These are phyloP conservation scores for Musa beccarii DNA, from an alignment of 176 grass and related monocot species.

Conservation along the genomic window DNA sequence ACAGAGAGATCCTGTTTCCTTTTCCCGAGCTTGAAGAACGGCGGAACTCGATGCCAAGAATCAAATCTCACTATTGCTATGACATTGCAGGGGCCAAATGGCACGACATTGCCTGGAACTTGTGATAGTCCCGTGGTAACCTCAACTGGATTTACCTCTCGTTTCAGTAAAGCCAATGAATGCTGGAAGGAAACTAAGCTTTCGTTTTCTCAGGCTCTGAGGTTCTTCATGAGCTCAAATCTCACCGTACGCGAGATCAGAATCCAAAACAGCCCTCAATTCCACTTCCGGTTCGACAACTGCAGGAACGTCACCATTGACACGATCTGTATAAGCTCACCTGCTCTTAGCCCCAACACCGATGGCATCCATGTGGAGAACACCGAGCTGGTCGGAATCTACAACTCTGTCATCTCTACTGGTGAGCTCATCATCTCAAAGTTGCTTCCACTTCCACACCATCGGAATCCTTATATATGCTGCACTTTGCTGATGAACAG, in stretches of 20 bases:
- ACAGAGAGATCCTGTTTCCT: not conserved
- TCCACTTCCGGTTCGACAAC: slow-evolving; percentile 91
- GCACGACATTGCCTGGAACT: slow-evolving; percentile 32
- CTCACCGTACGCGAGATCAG: slow-evolving; percentile 50
- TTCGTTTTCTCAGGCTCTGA: slow-evolving; percentile 38
- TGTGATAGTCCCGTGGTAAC: slow-evolving; percentile 96
- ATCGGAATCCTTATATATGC: not conserved
- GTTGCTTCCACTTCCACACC: not conserved
- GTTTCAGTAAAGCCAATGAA: not conserved
- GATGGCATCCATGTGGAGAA: slow-evolving; percentile 96
- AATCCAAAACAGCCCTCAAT: slow-evolving; percentile 88
- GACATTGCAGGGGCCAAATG: slow-evolving; percentile 32
- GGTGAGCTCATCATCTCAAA: slow-evolving; percentile 17
- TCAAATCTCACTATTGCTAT: not conserved
- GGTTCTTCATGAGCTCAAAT: slow-evolving; percentile 75
- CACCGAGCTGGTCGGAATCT: slow-evolving; percentile 47
- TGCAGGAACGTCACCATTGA: slow-evolving; percentile 50
- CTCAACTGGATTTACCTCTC: not conserved
- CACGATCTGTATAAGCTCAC: slow-evolving; percentile 58
- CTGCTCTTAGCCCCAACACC: slow-evolving; percentile 72
- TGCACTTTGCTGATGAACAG: not conserved
- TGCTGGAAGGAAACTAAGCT: not conserved
- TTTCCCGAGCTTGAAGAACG: too few relatives aligned
- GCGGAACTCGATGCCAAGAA: not conserved
- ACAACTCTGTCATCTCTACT: slow-evolving; percentile 61